Conservation (phyloP, 495 filamentous ascomycete species). For the Choiromyces venosus region DNA sequence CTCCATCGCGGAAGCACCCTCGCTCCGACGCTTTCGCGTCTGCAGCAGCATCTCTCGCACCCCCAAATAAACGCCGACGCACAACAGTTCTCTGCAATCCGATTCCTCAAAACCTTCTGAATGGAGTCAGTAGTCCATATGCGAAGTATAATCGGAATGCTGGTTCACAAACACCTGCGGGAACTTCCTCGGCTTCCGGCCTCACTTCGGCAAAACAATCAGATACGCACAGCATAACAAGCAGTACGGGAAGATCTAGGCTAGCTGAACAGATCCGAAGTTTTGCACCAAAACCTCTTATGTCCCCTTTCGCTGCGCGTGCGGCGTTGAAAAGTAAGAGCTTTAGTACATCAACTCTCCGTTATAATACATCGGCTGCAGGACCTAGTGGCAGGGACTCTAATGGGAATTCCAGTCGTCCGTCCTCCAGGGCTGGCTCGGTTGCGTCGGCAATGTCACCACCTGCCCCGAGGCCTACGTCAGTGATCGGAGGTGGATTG, state of each 20-base stretch:
- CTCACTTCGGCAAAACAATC: background rate
- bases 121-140: background rate
- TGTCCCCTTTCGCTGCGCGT: constrained; percentile 24
- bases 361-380: constrained; percentile 5
- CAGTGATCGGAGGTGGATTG: constrained; percentile 10
- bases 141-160: background rate
- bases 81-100: constrained; percentile 7
- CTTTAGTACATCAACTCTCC: constrained; percentile 4
- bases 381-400: background rate
- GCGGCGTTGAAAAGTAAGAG: constrained; percentile 13
- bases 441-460: constrained; percentile 8
- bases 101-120: constrained; percentile 3
- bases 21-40: constrained; percentile 12
- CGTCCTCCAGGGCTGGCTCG: constrained; percentile 5
- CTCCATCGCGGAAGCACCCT: constrained; percentile 11
- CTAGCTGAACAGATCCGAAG: constrained; percentile 9
- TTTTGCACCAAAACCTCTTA: constrained; percentile 22
- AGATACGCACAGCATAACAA: constrained; percentile 2
- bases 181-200: background rate
- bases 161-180: background rate
- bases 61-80: constrained; percentile 12
- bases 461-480: background rate
- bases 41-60: background rate
- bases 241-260: constrained; percentile 4
- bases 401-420: constrained; percentile 8